Evolutionary conservation across 345 rosid species (phyloP).

Genomic region (Ricinus communis): DNA sequence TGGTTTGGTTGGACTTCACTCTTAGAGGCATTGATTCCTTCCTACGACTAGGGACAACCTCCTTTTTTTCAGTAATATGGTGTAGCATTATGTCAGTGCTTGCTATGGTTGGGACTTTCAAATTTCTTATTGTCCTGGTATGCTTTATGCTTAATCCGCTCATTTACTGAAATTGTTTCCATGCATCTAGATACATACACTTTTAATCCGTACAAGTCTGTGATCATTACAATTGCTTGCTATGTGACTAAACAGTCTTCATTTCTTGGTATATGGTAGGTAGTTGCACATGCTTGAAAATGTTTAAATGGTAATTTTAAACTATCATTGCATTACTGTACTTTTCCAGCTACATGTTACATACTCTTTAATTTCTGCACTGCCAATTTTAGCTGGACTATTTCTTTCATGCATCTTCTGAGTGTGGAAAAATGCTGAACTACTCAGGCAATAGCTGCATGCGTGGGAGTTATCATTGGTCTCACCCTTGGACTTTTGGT

Average conservation of each 20-base stretch:
- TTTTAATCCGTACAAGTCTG: no score
- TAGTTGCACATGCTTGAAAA: neutral
- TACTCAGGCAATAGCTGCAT: conserved; percentile 59
- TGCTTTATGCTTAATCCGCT: conserved; percentile 31
- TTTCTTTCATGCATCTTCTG: no score
- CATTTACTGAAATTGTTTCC: neutral
- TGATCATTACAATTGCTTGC: no score
- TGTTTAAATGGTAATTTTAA: no score
- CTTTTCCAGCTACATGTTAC: neutral
- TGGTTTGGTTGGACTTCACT: conserved; percentile 89
- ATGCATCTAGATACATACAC: neutral
- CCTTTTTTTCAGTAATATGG: conserved; percentile 84
- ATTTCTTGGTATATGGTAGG: neutral
- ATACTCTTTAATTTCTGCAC: neutral
- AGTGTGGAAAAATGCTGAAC: conserved; percentile 10
- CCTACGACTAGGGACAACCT: conserved; percentile 79
- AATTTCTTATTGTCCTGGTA: conserved; percentile 71
- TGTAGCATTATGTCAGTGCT: conserved; percentile 78
- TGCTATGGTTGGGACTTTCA: conserved; percentile 74
- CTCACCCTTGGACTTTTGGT: conserved; percentile 57
- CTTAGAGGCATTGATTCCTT: conserved; percentile 86
- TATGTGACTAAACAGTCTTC: neutral
- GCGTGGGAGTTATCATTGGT: conserved; percentile 64
- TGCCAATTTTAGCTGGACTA: neutral
- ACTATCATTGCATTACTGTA: no score